These are phyloP conservation scores for Flaveria robusta DNA, from an alignment of 129 eudicot genomes.

Conservation along the genomic window DNA sequence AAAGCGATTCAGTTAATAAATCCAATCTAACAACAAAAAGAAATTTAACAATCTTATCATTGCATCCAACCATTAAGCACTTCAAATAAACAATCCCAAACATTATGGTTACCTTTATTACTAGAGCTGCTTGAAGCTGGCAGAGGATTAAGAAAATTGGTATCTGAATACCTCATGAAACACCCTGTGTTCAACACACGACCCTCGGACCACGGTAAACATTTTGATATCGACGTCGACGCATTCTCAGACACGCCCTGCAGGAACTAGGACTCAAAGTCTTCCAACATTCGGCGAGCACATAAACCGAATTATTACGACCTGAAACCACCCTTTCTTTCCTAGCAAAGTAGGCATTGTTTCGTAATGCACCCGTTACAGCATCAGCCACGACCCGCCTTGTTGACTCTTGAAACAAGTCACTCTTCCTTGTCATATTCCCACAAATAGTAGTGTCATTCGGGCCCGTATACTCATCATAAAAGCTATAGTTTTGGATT, in stretches of 20 bases:
- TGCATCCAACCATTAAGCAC: not conserved
- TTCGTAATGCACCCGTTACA: conserved; percentile 40
- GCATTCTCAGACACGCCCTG: conserved; percentile 66
- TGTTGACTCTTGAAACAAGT: conserved; percentile 39
- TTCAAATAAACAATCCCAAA: not conserved
- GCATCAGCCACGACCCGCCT: conserved; percentile 52
- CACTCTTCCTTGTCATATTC: conserved; percentile 45
- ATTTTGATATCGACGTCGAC: conserved; percentile 39
- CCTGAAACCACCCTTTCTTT: conserved; percentile 36
- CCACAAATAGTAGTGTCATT: conserved; percentile 56
- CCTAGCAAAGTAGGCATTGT: conserved; percentile 40
- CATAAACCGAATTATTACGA: conserved; percentile 45
- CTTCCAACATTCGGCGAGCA: conserved; percentile 76
- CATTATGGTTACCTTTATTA: conserved; percentile 34
- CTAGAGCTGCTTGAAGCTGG: conserved; percentile 44
- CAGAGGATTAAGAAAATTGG: conserved; percentile 67
- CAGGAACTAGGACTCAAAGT: conserved; percentile 57
- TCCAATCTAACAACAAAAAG: no score
- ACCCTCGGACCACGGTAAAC: conserved; percentile 76
- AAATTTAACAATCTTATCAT: no score
- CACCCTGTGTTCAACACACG: conserved; percentile 73
- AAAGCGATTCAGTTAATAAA: no score
- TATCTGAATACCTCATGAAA: conserved; percentile 80
- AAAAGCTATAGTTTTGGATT: conserved; percentile 57
- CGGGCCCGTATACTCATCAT: conserved; percentile 53